phyloP scores from a whole-genome alignment of 2,329 filamentous ascomycete species.

The Aaosphaeria arxii region DNA sequence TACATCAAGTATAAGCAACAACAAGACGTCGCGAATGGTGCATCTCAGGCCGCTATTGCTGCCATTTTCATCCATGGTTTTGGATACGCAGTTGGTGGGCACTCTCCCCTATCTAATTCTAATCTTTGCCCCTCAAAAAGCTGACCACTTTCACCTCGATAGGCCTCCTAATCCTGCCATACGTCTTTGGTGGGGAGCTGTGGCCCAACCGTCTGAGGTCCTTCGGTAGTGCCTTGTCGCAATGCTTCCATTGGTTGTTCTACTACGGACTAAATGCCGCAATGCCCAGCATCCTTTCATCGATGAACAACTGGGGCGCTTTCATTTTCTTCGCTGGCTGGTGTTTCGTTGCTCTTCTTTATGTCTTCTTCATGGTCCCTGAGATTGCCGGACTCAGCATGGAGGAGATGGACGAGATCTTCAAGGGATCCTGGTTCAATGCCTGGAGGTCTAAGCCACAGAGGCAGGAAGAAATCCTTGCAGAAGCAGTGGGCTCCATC shows the following conservation, averaged over 20 bases:
- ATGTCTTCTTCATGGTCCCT: slow-evolving; percentile 41
- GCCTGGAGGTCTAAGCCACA: neutral
- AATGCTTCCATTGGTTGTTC: slow-evolving; percentile 45
- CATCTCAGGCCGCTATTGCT: slow-evolving; percentile 42
- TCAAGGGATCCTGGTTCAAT: slow-evolving; percentile 22
- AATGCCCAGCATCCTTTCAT: slow-evolving; percentile 32
- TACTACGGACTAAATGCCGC: slow-evolving; percentile 38
- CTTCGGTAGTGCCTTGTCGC: slow-evolving; percentile 41
- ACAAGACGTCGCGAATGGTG: slow-evolving; percentile 15
- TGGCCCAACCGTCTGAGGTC: slow-evolving; percentile 48
- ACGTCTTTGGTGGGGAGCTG: slow-evolving; percentile 45
- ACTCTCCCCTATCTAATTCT: neutral
- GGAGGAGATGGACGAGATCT: slow-evolving; percentile 40
- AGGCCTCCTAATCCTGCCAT: slow-evolving; percentile 40
- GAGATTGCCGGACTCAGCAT: slow-evolving; percentile 39
- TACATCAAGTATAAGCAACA: slow-evolving; percentile 38
- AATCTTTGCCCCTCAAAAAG: neutral
- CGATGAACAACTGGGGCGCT: slow-evolving; percentile 42
- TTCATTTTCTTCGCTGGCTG: slow-evolving; percentile 44
- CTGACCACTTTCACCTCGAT: neutral
- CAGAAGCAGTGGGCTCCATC: neutral
- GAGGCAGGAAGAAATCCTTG: neutral
- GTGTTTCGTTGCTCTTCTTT: slow-evolving; percentile 35
- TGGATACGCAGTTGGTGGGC: slow-evolving; percentile 39
- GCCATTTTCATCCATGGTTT: slow-evolving; percentile 47